Conservation (phyloP, 2,329 filamentous ascomycete species). For the Colletotrichum horii region DNA sequence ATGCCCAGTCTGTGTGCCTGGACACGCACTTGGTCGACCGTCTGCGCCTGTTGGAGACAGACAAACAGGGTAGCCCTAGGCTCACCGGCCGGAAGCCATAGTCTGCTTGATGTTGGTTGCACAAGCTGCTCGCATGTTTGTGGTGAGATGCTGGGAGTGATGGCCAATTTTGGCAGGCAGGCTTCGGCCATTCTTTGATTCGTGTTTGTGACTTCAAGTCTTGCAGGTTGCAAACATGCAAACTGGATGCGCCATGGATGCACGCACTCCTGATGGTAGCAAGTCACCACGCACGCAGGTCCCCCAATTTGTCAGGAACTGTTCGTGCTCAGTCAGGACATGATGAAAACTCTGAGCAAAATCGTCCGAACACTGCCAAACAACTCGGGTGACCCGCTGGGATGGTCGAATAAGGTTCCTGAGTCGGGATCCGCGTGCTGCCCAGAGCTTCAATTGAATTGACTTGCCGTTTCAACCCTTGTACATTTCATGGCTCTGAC, state of each 20-base stretch:
- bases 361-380: conserved; percentile 9
- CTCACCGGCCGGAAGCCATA: background rate
- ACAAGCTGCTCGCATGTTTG: background rate
- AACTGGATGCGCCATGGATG: background rate
- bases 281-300: background rate
- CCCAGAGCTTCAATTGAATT: background rate
- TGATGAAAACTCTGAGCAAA: background rate
- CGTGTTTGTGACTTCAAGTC: background rate
- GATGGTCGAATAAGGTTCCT: background rate
- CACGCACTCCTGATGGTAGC: background rate
- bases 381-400: background rate
- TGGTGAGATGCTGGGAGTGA: background rate
- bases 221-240: background rate
- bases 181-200: background rate
- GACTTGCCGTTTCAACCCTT: background rate
- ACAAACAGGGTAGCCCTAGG: background rate
- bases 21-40: background rate
- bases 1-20: background rate
- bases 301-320: background rate
- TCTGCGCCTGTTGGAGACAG: background rate
- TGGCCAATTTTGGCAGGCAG: background rate
- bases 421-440: background rate
- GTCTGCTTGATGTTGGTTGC: background rate
- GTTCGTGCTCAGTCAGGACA: background rate
- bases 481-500: background rate